Conservation (phyloP, 169 alveolate genomes). For the Theileria orientalis region DNA sequence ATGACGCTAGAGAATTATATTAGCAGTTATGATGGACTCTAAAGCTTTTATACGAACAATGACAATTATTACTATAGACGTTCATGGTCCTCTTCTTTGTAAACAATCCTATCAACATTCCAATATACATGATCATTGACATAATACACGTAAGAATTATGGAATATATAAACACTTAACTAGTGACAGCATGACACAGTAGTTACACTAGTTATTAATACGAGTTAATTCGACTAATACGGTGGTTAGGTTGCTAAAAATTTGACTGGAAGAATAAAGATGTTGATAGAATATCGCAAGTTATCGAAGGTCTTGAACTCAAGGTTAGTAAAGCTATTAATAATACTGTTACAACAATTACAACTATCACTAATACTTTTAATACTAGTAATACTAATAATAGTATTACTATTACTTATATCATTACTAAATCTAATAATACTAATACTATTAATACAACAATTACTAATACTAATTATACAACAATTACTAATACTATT, state of each 20-base stretch:
- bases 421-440: neutral
- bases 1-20: too few relatives aligned
- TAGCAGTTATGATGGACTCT: too few relatives aligned
- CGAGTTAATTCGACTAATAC: neutral
- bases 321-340: neutral
- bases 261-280: constrained; percentile 25
- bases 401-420: too few relatives aligned
- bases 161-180: constrained; percentile 50
- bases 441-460: neutral
- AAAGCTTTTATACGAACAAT: too few relatives aligned
- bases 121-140: constrained; percentile 85
- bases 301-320: constrained; percentile 22
- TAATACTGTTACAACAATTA: neutral
- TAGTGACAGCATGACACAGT: too few relatives aligned
- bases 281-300: constrained; percentile 55
- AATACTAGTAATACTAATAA: too few relatives aligned
- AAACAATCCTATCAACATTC: constrained; percentile 81
- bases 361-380: neutral
- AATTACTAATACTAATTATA: neutral
- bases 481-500: neutral
- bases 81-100: constrained; percentile 73
- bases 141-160: constrained; percentile 75
- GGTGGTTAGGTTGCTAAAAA: constrained; percentile 25
- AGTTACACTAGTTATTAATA: too few relatives aligned
- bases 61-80: constrained; percentile 5